Conservation (phyloP, 2,329 filamentous ascomycete genomes). For the Pyricularia grisea region DNA sequence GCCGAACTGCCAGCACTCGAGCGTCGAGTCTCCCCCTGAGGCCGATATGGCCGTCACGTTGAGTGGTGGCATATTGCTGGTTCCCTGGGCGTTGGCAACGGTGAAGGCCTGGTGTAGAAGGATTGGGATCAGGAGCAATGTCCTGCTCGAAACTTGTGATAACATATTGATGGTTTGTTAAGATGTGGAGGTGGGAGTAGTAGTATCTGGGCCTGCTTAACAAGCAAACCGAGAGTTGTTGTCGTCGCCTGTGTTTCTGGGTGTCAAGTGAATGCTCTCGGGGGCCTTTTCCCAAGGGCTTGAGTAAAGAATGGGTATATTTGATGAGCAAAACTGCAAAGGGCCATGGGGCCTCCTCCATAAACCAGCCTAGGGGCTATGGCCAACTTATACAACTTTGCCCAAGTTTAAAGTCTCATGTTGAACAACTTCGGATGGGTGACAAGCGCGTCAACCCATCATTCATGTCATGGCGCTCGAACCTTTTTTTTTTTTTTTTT, state of each 20-base stretch:
- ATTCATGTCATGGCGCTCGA: background rate
- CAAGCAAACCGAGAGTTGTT: background rate
- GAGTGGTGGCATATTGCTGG: constrained; percentile 12
- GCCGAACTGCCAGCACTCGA: constrained; percentile 36
- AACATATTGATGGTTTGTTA: background rate
- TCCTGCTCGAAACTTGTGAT: background rate
- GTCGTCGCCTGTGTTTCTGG: background rate
- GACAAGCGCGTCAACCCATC: background rate
- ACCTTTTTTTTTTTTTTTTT: background rate
- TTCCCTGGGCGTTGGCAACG: background rate
- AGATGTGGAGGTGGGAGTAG: background rate
- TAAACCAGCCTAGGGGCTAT: background rate
- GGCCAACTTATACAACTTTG: background rate
- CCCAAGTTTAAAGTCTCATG: background rate
- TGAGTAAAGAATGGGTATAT: background rate
- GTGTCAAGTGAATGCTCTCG: background rate
- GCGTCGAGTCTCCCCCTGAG: constrained; percentile 24
- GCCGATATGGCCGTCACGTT: constrained; percentile 32
- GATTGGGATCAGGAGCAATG: background rate
- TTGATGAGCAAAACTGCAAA: background rate
- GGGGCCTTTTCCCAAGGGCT: background rate
- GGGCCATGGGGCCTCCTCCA: background rate
- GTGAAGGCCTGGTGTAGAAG: background rate
- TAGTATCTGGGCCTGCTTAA: background rate
- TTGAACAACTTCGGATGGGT: background rate